Percentiles rank a stretch among this genome's conserved stretches.
Conservation (phyloP, 257 asterid genomes). For the Solanum gandarillasii region DNA sequence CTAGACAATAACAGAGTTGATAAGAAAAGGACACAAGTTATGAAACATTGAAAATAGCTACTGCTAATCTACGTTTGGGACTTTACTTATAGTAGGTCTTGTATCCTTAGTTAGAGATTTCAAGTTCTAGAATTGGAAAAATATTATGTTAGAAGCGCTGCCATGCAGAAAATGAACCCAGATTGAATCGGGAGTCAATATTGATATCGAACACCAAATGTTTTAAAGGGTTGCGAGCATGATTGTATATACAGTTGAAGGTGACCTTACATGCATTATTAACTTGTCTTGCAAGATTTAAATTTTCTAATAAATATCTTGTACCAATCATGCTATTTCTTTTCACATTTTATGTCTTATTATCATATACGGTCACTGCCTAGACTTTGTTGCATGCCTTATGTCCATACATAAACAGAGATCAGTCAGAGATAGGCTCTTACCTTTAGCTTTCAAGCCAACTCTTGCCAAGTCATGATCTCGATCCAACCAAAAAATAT, state of each 20-base stretch:
- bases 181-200: neutral
- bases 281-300: neutral
- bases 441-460: neutral
- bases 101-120: fast-evolving
- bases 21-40: neutral
- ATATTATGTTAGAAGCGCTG: neutral
- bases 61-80: neutral
- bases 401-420: neutral
- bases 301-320: neutral
- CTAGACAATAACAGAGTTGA: neutral
- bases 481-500: neutral
- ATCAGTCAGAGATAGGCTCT: neutral
- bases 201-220: neutral
- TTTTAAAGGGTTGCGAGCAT: neutral
- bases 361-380: neutral
- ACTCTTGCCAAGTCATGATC: neutral
- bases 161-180: fast-evolving
- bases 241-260: neutral
- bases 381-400: neutral
- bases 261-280: neutral
- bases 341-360: neutral
- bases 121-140: neutral
- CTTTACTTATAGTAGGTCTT: neutral
- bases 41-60: neutral
- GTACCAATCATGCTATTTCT: neutral